Percentiles rank a stretch among this genome's conserved stretches.
Evolutionary conservation across 805 yeast species (phyloP).

Genomic region (Candida oleophila): DNA sequence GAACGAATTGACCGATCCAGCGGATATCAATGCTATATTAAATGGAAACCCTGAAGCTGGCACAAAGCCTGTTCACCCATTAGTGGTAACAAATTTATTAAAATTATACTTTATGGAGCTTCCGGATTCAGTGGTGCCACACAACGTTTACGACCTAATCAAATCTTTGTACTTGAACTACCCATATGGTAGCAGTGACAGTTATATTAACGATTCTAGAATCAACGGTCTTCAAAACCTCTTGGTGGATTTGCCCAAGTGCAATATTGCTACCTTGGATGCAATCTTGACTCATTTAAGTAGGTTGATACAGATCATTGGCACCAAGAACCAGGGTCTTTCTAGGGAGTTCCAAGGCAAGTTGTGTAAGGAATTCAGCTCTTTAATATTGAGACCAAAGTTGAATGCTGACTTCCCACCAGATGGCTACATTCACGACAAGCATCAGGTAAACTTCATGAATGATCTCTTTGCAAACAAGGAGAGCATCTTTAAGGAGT

Average conservation of each 20-base stretch:
- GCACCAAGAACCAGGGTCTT: constrained; percentile 36
- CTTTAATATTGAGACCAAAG: constrained; percentile 56
- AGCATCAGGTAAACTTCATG: constrained; percentile 57
- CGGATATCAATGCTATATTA: constrained; percentile 32
- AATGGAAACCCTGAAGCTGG: constrained; percentile 23
- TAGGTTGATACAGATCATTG: constrained; percentile 52
- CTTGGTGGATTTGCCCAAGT: constrained; percentile 62
- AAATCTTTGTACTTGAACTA: constrained; percentile 58
- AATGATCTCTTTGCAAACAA: constrained; percentile 61
- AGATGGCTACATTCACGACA: constrained; percentile 46
- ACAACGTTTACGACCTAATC: constrained; percentile 62
- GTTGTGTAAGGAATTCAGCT: constrained; percentile 68
- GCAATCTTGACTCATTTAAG: constrained; percentile 76
- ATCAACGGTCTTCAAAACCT: constrained; percentile 65
- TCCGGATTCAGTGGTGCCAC: constrained; percentile 73
- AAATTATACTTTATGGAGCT: constrained; percentile 75
- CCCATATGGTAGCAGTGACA: constrained; percentile 21
- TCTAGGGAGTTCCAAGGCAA: constrained; percentile 39
- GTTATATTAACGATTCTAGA: constrained; percentile 42
- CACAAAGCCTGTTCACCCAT: constrained; percentile 34
- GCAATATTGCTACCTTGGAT: constrained; percentile 76
- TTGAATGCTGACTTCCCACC: constrained; percentile 13
- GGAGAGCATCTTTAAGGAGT: constrained; percentile 62
- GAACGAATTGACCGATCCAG: constrained; percentile 34
- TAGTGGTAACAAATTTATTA: constrained; percentile 63